phyloP scores from a whole-genome alignment of 2,329 filamentous ascomycete species.

The Hymenoscyphus albidus region DNA sequence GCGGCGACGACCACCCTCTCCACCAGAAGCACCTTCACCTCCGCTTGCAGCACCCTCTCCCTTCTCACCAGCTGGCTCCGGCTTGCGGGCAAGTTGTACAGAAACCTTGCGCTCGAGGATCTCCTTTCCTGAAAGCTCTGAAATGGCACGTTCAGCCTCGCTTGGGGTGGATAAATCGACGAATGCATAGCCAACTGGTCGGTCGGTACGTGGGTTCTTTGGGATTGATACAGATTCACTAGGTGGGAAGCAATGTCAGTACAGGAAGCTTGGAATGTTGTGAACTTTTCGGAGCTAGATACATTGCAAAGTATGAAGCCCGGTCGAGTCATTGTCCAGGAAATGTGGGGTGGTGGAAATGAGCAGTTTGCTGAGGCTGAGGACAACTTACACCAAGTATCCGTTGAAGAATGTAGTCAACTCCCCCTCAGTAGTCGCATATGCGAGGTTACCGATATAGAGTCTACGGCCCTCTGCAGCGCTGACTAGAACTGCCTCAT shows the following conservation, averaged over 20 bases:
- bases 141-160: constrained; percentile 93
- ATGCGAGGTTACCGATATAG: constrained; percentile 99
- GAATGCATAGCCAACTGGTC: constrained; percentile 97
- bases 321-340: not conserved
- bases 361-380: not conserved
- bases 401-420: constrained; percentile 99
- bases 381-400: constrained; percentile 87
- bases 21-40: constrained; percentile 64
- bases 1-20: constrained; percentile 61
- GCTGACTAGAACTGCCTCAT: constrained; percentile 91
- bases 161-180: constrained; percentile 93
- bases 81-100: constrained; percentile 97
- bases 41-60: constrained; percentile 65
- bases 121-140: constrained; percentile 93
- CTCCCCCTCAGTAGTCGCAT: constrained; percentile 99
- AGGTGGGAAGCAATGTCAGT: constrained; percentile 36
- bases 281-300: not conserved
- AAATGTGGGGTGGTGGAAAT: not conserved
- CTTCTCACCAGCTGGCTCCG: constrained; percentile 79
- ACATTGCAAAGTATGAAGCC: not conserved
- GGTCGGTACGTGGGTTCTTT: constrained; percentile 98
- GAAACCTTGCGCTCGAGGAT: constrained; percentile 99
- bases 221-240: constrained; percentile 99
- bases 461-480: constrained; percentile 98
- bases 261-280: constrained; percentile 11